phyloP scores from a whole-genome alignment of 805 yeast species.

The Kregervanrija fluxuum region DNA sequence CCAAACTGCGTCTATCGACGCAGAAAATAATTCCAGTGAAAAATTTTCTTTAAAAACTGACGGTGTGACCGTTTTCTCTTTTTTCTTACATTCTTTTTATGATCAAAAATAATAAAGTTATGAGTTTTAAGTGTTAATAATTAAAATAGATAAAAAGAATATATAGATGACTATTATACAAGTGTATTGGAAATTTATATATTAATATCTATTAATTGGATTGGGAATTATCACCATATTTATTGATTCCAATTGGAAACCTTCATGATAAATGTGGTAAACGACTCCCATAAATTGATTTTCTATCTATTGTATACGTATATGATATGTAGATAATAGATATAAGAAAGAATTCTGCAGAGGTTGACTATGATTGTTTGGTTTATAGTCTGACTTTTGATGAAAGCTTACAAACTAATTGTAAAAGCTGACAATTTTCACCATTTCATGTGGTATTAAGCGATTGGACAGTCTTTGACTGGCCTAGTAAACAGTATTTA shows the following conservation, averaged over 20 bases:
- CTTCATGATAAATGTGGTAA: slow-evolving; percentile 39
- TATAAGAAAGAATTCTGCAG: slow-evolving; percentile 3
- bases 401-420: slow-evolving; percentile 5
- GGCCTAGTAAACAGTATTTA: too few relatives aligned
- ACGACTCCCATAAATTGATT: slow-evolving; percentile 44
- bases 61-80: too few relatives aligned
- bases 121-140: neutral
- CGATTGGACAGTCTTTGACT: neutral
- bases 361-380: slow-evolving; percentile 3
- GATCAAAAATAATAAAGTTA: too few relatives aligned
- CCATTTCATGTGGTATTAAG: neutral
- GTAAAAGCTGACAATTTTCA: neutral
- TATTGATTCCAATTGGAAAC: slow-evolving; percentile 22
- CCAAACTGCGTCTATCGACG: too few relatives aligned
- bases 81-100: too few relatives aligned
- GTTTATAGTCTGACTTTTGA: slow-evolving; percentile 9
- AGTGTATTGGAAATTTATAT: neutral
- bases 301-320: neutral
- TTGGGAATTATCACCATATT: slow-evolving; percentile 34
- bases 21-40: too few relatives aligned
- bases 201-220: neutral
- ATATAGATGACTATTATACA: neutral
- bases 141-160: neutral
- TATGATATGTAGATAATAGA: too few relatives aligned
- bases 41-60: too few relatives aligned